Evolutionary conservation across 2,329 filamentous ascomycete species (phyloP), one percentile per base, ranked within the genome.

Genomic region (Neocatenulostroma microsporum): DNA sequence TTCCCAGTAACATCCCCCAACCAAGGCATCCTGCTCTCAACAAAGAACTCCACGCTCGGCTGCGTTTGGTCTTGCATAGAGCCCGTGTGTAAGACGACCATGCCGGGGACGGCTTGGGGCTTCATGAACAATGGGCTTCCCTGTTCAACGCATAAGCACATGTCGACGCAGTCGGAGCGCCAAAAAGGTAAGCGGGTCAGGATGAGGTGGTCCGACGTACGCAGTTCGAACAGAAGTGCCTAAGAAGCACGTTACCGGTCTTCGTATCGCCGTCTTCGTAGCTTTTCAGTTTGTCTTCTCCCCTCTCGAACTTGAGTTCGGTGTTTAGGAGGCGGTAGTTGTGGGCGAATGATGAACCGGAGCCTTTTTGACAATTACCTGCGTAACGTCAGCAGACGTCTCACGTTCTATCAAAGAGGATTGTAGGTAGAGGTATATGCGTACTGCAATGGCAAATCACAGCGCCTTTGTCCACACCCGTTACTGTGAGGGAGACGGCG

Each of bases 371-470:
- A 42, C 49, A 50, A 23, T 50, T 50, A 5, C n/a, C n/a, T n/a
- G n/a, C n/a, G n/a, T n/a, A n/a, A n/a, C n/a, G n/a, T n/a, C n/a
- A n/a, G n/a, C n/a, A n/a, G n/a, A n/a, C n/a, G n/a, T n/a, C n/a
- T n/a, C n/a, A n/a, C n/a, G n/a, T n/a, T n/a, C n/a, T n/a, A n/a
- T n/a, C n/a, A n/a, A n/a, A n/a, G n/a, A n/a, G n/a, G n/a, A n/a
- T n/a, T n/a, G n/a, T n/a, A 7, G 7, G 6, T 28, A 28, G 17
- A 7, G 36, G n/a, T n/a, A n/a, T n/a, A n/a, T n/a, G n/a, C n/a
- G n/a, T n/a, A n/a, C 30, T 31, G 42, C 54, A 57, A 31, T 56
- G 53, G 40, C 53, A 56, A 2, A 56, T 44, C 3, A 56, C 51
- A 4, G 51, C 42, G 21, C 49, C 48, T 38, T 56, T 56, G 33